Percentiles rank a stretch among this genome's conserved stretches.
Conservation (phyloP, 2,329 filamentous ascomycete species). For the Leptographium radiaticola region DNA sequence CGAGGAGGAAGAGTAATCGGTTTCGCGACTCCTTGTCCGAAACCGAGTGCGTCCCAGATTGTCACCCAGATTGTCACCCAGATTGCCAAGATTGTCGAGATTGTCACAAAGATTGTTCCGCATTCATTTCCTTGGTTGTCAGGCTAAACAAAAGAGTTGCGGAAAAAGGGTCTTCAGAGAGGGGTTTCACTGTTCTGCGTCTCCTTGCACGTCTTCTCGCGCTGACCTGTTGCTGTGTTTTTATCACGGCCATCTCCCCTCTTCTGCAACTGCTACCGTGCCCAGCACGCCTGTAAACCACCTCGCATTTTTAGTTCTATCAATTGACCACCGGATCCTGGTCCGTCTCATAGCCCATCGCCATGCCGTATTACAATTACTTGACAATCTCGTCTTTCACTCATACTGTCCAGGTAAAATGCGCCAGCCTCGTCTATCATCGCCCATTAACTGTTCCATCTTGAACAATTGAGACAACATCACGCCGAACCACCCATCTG, state of each 20-base stretch:
- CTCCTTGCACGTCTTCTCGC: not conserved
- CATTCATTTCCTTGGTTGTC: not conserved
- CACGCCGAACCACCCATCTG: too few species aligned
- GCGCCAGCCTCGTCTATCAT: too few species aligned
- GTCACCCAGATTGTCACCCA: not conserved
- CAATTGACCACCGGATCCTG: too few species aligned
- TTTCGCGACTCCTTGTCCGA: not conserved
- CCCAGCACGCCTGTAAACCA: not conserved
- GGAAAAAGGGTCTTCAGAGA: not conserved
- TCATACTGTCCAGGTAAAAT: too few species aligned
- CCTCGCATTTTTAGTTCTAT: not conserved
- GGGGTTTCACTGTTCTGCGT: not conserved
- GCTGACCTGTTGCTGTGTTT: not conserved
- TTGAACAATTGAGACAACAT: too few species aligned
- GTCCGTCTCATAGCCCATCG: too few species aligned
- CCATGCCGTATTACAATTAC: too few species aligned
- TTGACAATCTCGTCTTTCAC: too few species aligned
- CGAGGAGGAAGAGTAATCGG: constrained; percentile 42
- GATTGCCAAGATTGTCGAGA: not conserved
- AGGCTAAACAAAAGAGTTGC: not conserved
- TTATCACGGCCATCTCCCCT: not conserved
- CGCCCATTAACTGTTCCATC: too few species aligned
- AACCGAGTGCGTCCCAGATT: not conserved
- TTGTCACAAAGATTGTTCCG: not conserved
- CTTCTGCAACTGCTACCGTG: not conserved